Base-by-base conservation (phyloP, 306 rosid genomes). In the Arachis hypogaea region DNA sequence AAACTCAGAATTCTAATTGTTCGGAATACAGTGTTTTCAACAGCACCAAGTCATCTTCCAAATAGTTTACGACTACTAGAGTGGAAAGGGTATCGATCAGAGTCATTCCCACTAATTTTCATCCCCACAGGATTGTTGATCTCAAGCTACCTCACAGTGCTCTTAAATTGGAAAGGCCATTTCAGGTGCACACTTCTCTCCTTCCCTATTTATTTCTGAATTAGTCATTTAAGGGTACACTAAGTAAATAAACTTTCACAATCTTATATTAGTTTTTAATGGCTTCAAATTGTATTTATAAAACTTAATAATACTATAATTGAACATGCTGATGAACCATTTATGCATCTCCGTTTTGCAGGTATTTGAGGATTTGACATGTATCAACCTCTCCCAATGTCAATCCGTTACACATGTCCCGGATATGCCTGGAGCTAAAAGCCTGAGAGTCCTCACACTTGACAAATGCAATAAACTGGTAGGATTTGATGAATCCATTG, bases 31-130 rank as follows among this genome's bases (percentile, higher is more conserved):
- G 0, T 1, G 9, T 68, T 51, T 51, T 50, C 49, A n/a, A 7
- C 1, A 0, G 56, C 7, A 0, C 70, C 56, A 22, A 18, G 28
- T 1, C 2, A 45, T 18, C 41, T 65, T 7, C 56, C 70, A 4
- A 65, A 65, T 65, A 30, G 9, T 6, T 63, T 63, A 9, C 42
- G 52, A 33, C 2, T 63, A 28, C 67, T 62, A 11, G 49, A 62
- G 5, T 65, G 69, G 69, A 18, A 65, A 8, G 55, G 12, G 9
- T 65, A 65, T 5, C 69, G 16, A 9, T 65, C 70, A 45, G 7
- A 2, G 55, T 65, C 55, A 44, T 45, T 65, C 4, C 70, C 55
- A 44, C 42, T 0, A 4, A 28, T 7, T 65, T 65, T 1, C 38
- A 33, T 47, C 52, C 11, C 1, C 45, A 5, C 18, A 16, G 46